Base-by-base conservation (phyloP, 495 filamentous ascomycete species). In the Oleoguttula mirabilis region DNA sequence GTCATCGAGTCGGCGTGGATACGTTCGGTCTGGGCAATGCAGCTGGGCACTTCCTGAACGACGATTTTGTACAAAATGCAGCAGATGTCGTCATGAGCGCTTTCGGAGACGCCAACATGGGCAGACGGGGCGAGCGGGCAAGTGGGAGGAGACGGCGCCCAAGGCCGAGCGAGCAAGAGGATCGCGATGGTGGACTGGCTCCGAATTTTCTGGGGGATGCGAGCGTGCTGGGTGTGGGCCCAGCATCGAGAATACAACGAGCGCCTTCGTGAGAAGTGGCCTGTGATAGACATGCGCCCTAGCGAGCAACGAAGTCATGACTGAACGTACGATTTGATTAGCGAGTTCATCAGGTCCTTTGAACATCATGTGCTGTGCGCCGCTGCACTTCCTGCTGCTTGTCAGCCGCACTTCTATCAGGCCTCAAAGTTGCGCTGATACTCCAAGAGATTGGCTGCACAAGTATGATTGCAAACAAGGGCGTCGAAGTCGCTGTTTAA, bases 41-140 rank as follows among this genome's bases (percentile, higher is more conserved):
- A 19, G 57, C 60, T 1, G 59, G 52, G 1, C 67, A 65, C 36
- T 68, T 68, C 39, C 58, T 66, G 55, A 66, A 64, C 24, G 60
- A 70, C 6, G 36, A 52, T 39, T 55, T 55, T 24, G 48, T 57
- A 4, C 47, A 52, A 17, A 52, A 54, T 41, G 55, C 51, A 3
- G 43, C 51, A 3, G 40, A 57, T 36, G 41, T 55, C 3, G 38
- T 55, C 6, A 57, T 53, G 50, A 25, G 15, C 17, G 44, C 50
- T 21, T 48, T 48, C 22, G 50, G 45, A 1, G 50, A 53, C 30
- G 45, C 50, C 12, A 45, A 39, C 23, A 17, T 53, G 14, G 50
- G 50, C 1, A 20, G 50, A 11, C 20, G 50, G 25, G 50, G 50
- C 3, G 50, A 53, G 22, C 22, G 50, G 10, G 15, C 35, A 10